These are phyloP conservation scores for Fusarium keratoplasticum DNA, from an alignment of 2,329 filamentous ascomycete genomes.

Conservation along the genomic window DNA sequence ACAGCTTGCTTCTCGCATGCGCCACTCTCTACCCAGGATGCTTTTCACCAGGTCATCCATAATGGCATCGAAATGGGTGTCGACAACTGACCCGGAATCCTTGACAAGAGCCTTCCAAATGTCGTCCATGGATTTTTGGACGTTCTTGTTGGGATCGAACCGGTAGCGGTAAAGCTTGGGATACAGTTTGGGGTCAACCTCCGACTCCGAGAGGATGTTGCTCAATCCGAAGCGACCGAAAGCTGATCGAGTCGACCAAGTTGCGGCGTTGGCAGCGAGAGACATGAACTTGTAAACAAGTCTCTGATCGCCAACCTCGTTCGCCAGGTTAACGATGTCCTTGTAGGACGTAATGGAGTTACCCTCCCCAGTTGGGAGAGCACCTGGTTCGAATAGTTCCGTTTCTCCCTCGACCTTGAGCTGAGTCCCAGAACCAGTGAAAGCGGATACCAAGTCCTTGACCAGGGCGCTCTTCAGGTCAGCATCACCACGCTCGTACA, in stretches of 20 bases:
- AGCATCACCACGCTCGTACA: slow-evolving; percentile 92
- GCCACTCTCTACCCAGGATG: slow-evolving; percentile 92
- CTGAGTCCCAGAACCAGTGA: slow-evolving; percentile 80
- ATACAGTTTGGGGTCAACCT: slow-evolving; percentile 92
- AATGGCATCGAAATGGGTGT: slow-evolving; percentile 87
- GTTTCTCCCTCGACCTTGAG: slow-evolving; percentile 92
- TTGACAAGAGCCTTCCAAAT: slow-evolving; percentile 98
- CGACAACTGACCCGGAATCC: slow-evolving; percentile 80
- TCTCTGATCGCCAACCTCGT: slow-evolving; percentile 94
- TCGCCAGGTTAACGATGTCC: slow-evolving; percentile 94
- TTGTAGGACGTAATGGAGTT: slow-evolving; percentile 95
- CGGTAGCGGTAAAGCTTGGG: slow-evolving; percentile 94
- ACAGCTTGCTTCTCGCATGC: slow-evolving; percentile 91
- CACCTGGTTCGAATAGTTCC: slow-evolving; percentile 91
- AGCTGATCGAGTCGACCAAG: slow-evolving; percentile 96
- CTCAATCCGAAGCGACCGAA: slow-evolving; percentile 95
- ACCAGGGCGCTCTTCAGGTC: slow-evolving; percentile 85
- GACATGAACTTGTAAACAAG: slow-evolving; percentile 99
- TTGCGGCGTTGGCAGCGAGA: slow-evolving; percentile 92
- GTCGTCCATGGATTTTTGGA: slow-evolving; percentile 94
- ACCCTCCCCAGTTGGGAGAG: slow-evolving; percentile 89
- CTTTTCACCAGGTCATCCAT: slow-evolving; percentile 88
- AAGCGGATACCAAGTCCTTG: slow-evolving; percentile 87
- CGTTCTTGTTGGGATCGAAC: slow-evolving; percentile 94
- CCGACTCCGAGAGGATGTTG: slow-evolving; percentile 88